Evolutionary conservation across 805 yeast genomes (phyloP).

Genomic region (Alloascoidea africana): DNA sequence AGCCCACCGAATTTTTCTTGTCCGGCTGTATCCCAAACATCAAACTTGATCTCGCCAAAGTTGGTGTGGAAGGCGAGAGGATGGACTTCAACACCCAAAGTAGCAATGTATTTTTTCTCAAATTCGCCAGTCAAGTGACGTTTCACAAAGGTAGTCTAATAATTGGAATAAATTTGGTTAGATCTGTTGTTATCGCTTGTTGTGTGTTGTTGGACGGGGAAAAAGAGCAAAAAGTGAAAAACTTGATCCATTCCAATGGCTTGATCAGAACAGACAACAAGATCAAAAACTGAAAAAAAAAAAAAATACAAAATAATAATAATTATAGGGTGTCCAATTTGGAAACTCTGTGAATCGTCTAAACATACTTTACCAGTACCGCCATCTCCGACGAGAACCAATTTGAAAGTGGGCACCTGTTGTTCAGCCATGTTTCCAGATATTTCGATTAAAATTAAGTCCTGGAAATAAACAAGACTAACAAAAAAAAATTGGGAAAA

Average conservation of each 20-base stretch:
- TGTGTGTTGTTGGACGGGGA: neutral
- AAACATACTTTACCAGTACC: constrained; percentile 91
- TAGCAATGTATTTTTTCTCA: constrained; percentile 97
- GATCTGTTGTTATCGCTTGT: neutral
- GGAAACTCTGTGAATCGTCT: neutral
- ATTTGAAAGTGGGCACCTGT: constrained; percentile 87
- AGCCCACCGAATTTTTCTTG: constrained; percentile 99
- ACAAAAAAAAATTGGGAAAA: too few species aligned
- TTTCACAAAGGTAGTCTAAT: constrained; percentile 91
- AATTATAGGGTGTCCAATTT: too few species aligned
- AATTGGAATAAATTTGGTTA: constrained; percentile 2
- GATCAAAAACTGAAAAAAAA: constrained; percentile 2
- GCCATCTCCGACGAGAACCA: constrained; percentile 99
- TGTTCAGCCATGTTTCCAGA: constrained; percentile 19
- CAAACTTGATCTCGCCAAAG: constrained; percentile 96
- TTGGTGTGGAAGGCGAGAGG: constrained; percentile 97
- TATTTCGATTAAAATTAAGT: constrained; percentile 6
- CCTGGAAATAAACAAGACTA: too few species aligned
- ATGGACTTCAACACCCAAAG: constrained; percentile 98
- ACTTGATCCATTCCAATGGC: constrained; percentile 1
- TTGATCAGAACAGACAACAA: neutral
- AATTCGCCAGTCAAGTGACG: constrained; percentile 99
- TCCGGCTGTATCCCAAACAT: constrained; percentile 99
- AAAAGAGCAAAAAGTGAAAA: neutral
- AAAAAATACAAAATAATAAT: neutral